Base-by-base conservation (phyloP, 345 rosid genomes). In the Lepidium africanum region DNA sequence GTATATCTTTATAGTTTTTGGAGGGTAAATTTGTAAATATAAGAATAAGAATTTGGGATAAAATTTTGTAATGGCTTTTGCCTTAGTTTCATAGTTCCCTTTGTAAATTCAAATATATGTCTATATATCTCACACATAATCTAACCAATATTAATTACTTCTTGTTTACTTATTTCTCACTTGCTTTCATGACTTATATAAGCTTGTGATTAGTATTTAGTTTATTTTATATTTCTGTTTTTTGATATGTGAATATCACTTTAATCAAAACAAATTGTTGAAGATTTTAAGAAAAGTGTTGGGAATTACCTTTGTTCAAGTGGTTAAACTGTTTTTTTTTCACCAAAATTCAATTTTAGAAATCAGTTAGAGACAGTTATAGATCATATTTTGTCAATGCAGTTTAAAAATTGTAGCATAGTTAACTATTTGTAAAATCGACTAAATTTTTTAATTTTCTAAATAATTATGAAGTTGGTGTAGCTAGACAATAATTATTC, bases 31-130 rank as follows among this genome's bases (percentile, higher is more conserved):
- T 45, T 74, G 78, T 74, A 68, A 47, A 62, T 72, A 74, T 38
- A 62, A 52, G 11, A 61, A 61, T 59, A 67, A 67, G 37, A 37
- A 32, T 36, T 40, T 23, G 39, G 51, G 67, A 36, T 51, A 52
- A n/a, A 51, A 30, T 75, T 74, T 75, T 68, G 78, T 62, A 61
- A 60, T 74, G 59, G 78, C 52, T 53, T 61, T 40, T 54, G 55
- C 68, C 68, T 52, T 73, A 32, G 59, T 64, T 39, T 43, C 23
- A 30, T 65, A 35, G 72, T 19, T 51, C 67, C 54, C 21, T 0
- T 33, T 73, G 72, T 66, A 66, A 35, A 50, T 66, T 32, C 54
- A 40, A 27, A 23, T 73, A 58, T 13, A 52, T 58, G 23, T 71
- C 33, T 73, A 58, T 13, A 52, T 58, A 49, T 71, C 62, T 73